Percentiles rank a stretch among this genome's conserved stretches.
These are phyloP conservation scores for Aspergillus japonicus DNA, from an alignment of 2,329 filamentous ascomycete genomes.

Conservation along the genomic window DNA sequence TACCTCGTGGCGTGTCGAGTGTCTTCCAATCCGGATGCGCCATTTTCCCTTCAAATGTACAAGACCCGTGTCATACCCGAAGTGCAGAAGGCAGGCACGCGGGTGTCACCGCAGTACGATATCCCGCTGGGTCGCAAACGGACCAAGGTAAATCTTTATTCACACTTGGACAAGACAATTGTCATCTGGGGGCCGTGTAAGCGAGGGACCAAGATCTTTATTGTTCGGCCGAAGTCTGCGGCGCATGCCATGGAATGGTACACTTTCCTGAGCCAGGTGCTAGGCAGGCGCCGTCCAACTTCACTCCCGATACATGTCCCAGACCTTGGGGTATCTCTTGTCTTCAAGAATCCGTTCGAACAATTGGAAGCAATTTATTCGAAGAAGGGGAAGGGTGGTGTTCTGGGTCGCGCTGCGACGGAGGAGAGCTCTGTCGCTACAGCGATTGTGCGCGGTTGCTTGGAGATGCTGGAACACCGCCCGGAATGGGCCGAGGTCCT, in stretches of 20 bases:
- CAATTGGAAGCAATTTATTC: slow-evolving; percentile 43
- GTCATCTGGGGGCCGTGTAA: slow-evolving; percentile 60
- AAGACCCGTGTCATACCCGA: slow-evolving; percentile 64
- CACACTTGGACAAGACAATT: slow-evolving; percentile 65
- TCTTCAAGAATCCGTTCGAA: slow-evolving; percentile 60
- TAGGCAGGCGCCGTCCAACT: slow-evolving; percentile 58
- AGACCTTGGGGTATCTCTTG: slow-evolving; percentile 59
- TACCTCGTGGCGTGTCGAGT: slow-evolving; percentile 63
- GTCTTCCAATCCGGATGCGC: slow-evolving; percentile 53
- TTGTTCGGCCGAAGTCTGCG: slow-evolving; percentile 61
- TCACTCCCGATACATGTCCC: slow-evolving; percentile 62
- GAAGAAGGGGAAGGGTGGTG: slow-evolving; percentile 47
- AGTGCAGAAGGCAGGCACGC: slow-evolving; percentile 53
- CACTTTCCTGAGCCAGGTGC: slow-evolving; percentile 60
- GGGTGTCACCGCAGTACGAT: slow-evolving; percentile 57
- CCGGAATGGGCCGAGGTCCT: slow-evolving; percentile 61
- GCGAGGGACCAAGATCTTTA: slow-evolving; percentile 58
- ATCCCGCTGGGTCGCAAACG: slow-evolving; percentile 55
- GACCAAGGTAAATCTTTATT: slow-evolving; percentile 62
- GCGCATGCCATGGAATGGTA: slow-evolving; percentile 68
- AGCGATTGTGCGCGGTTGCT: slow-evolving; percentile 56
- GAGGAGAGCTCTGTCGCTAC: slow-evolving; percentile 57
- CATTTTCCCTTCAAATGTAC: slow-evolving; percentile 60
- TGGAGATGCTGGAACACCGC: slow-evolving; percentile 57
- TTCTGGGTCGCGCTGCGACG: slow-evolving; percentile 30